Evolutionary conservation across 2,329 filamentous ascomycete genomes (phyloP).

Genomic region (Verticillium nubilum): DNA sequence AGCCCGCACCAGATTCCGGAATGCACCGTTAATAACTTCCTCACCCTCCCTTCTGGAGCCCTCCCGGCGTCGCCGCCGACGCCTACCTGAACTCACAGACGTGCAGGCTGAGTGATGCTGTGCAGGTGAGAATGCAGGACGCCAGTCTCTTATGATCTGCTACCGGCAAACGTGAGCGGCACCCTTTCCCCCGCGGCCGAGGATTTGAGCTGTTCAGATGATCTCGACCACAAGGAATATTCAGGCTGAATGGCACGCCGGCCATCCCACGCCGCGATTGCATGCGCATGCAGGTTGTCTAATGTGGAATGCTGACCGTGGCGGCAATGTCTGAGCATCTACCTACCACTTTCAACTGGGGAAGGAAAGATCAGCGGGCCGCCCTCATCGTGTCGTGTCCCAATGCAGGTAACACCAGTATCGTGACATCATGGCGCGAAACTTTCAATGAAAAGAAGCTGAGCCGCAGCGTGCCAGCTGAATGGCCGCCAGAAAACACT

Average conservation of each 20-base stretch:
- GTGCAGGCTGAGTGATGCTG: neutral
- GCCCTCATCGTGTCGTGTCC: neutral
- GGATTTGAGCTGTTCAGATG: neutral
- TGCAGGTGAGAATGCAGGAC: neutral
- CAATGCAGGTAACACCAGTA: neutral
- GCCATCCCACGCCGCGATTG: neutral
- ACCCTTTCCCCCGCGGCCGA: neutral
- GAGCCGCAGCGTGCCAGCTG: neutral
- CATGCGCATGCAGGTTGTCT: neutral
- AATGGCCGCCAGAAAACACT: neutral
- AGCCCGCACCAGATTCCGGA: neutral
- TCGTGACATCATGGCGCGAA: constrained; percentile 1
- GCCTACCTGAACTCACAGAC: neutral
- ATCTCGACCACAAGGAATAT: neutral
- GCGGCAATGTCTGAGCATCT: neutral
- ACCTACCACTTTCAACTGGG: neutral
- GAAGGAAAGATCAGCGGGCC: neutral
- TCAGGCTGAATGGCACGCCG: constrained; percentile 1
- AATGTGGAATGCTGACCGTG: neutral
- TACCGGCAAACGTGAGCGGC: neutral
- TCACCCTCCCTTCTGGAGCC: neutral
- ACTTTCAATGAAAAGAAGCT: neutral
- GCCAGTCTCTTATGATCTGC: neutral
- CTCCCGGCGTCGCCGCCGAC: neutral
- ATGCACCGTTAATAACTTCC: neutral